Evolutionary conservation across 2,329 filamentous ascomycete genomes (phyloP), one percentile per base, ranked within the genome.

Genomic region (Epicoccum nigrum): DNA sequence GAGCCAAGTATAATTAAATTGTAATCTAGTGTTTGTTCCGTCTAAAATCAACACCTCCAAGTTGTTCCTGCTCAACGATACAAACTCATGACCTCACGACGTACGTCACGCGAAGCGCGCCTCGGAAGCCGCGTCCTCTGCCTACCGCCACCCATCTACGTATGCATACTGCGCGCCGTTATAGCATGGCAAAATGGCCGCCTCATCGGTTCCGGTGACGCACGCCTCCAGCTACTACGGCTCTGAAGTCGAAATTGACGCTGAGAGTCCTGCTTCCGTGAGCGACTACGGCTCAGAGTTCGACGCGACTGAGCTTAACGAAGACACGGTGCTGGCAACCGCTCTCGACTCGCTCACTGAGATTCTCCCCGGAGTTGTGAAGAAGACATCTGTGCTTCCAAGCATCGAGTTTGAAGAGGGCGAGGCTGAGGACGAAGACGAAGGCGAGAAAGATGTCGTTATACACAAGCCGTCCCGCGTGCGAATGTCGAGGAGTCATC

Each of bases 201-300:
- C 50, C 30, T 28, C 45, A n/a, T 28, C 45, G 28, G 49, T 48
- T 37, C 49, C 58, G 51, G 42, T 42, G 30, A 55, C 51, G 17
- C 51, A 52, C 17, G 13, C 46, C 27, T 46, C 39, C 13, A 85
- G 81, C 69, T 83, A 86, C 58, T 87, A 87, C 78, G 85, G 83
- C 54, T 85, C 83, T 4, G 85, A 88, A 54, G 31, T 45, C 17
- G 43, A 52, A 13, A 79, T 87, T 58, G 79, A 82, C 7, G 70
- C 77, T 3, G 81, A 83, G 56, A 62, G 59, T 17, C 20, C 60
- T 23, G 31, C 56, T 30, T 47, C 60, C n/a, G 45, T 54, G 52
- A 86, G 82, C 69, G 84, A 87, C 60, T 88, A 88, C 79, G 85
- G 84, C 53, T 86, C 83, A 2, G 85, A 88, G 51, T 81, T 87